Evolutionary conservation across 257 asterid species (phyloP).

Genomic region (Nemophila menziesii): DNA sequence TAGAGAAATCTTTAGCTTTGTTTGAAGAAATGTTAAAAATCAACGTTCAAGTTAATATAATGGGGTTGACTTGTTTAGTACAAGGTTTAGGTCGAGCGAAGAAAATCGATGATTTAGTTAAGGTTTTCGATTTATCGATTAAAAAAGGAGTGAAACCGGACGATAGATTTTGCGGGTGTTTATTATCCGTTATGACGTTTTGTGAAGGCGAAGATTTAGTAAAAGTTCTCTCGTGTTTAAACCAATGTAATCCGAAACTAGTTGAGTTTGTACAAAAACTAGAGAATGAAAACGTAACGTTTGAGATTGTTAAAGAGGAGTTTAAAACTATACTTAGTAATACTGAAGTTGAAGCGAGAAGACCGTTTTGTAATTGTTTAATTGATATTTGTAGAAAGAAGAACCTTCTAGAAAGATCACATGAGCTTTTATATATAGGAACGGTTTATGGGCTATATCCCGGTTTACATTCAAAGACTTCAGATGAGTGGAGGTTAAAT

Average conservation of each 20-base stretch:
- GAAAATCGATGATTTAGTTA: conserved; percentile 61
- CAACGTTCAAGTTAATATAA: conserved; percentile 56
- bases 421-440: conserved; percentile 65
- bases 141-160: conserved; percentile 70
- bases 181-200: conserved; percentile 63
- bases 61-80: conserved; percentile 91
- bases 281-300: conserved; percentile 20
- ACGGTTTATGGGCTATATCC: conserved; percentile 67
- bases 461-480: conserved; percentile 73
- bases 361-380: conserved; percentile 83
- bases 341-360: conserved; percentile 59
- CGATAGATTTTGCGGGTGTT: conserved; percentile 76
- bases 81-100: conserved; percentile 75
- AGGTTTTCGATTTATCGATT: conserved; percentile 41
- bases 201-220: conserved; percentile 50
- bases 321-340: conserved; percentile 40
- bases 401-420: conserved; percentile 45
- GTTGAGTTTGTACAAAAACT: conserved; percentile 36
- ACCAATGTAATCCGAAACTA: conserved; percentile 31
- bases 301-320: conserved; percentile 43
- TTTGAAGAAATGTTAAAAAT: conserved; percentile 52
- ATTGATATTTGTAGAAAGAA: conserved; percentile 68
- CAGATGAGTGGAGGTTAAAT: conserved; percentile 75
- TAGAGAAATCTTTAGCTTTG: conserved; percentile 68
- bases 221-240: conserved; percentile 58